Evolutionary conservation across 2,329 filamentous ascomycete species (phyloP).

Genomic region (Gaeumannomyces sp.): DNA sequence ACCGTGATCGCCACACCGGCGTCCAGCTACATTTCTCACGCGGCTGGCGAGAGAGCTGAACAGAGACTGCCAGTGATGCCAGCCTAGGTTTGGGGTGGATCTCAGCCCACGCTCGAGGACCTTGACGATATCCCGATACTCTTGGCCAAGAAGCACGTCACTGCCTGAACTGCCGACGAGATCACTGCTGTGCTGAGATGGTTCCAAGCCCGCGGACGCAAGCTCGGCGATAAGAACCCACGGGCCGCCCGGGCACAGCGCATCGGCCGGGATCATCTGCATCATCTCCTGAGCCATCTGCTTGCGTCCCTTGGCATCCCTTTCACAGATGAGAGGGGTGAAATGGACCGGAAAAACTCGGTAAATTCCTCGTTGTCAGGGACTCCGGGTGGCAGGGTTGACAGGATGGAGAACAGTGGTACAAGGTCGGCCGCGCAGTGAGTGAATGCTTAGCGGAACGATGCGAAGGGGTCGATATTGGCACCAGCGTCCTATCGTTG

Average conservation of each 20-base stretch:
- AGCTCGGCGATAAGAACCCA: slow-evolving; percentile 47
- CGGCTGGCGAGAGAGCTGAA: slow-evolving; percentile 51
- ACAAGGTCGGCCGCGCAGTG: slow-evolving; percentile 51
- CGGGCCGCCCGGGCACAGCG: slow-evolving; percentile 38
- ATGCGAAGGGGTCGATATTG: slow-evolving; percentile 60
- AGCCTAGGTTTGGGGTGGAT: slow-evolving; percentile 41
- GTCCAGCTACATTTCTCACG: slow-evolving; percentile 58
- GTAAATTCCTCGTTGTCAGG: slow-evolving; percentile 40
- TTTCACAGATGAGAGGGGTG: slow-evolving; percentile 51
- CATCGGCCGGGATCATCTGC: slow-evolving; percentile 39
- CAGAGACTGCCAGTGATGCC: slow-evolving; percentile 44
- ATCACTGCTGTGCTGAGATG: slow-evolving; percentile 29
- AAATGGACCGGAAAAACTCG: slow-evolving; percentile 46
- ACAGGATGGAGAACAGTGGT: slow-evolving; percentile 60
- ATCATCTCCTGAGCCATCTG: slow-evolving; percentile 47
- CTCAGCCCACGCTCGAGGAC: slow-evolving; percentile 59
- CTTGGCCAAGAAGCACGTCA: slow-evolving; percentile 51
- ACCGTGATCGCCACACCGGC: slow-evolving; percentile 59
- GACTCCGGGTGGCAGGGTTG: slow-evolving; percentile 40
- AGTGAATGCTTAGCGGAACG: slow-evolving; percentile 46
- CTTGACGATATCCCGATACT: slow-evolving; percentile 63
- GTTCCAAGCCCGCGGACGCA: slow-evolving; percentile 36
- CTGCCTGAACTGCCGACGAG: slow-evolving; percentile 31
- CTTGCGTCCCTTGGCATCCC: slow-evolving; percentile 34
- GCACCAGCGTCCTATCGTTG: slow-evolving; percentile 49